Base-by-base conservation (phyloP, 208 protist species). In the Leishmania guyanensis region DNA sequence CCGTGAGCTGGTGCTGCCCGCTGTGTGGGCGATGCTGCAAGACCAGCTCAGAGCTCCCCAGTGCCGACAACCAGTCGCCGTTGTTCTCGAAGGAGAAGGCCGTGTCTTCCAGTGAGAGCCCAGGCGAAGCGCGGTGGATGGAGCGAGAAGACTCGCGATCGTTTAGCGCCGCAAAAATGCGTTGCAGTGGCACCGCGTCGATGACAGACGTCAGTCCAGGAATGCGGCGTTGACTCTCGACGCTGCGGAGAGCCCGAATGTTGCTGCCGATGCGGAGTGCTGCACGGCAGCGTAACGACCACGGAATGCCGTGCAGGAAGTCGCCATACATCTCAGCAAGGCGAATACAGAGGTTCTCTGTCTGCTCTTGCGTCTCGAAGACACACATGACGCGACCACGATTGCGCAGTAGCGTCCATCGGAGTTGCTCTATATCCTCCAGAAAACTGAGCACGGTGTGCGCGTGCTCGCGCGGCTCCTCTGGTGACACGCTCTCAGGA, bases 51-150 rank as follows among this genome's bases (percentile, higher is more conserved):
- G 90, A 93, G 84, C 90, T 88, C 62, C 92, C 88, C 22, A 96
- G 73, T 1, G 94, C 94, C 16, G 90, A 75, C 54, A 83, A 77
- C 94, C 94, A 98, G 75, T 98, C 93, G 16, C 94, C 94, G 76
- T 90, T 96, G 84, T 95, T 94, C 84, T 98, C 93, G 70, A 89
- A 88, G 16, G 93, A 95, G 70, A 96, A 93, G 60, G 93, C 94
- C 5, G 92, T 90, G 29, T 96, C 87, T 29, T 89, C 89, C 17
- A 84, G 84, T 22, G 82, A 73, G 20, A 90, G 77, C 39, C 82
- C 77, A 5, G 82, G 82, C 17, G 85, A 77, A 77, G 85, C 68
- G n/a, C 87, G 86, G 75, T 98, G 92, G 54, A 98, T 88, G 56
- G 88, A 88, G n/a, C 86, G 82, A 26, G 93, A 86, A 5, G 93